Conservation (phyloP, 2,329 filamentous ascomycete genomes). For the Lasiodiplodia sp. region DNA sequence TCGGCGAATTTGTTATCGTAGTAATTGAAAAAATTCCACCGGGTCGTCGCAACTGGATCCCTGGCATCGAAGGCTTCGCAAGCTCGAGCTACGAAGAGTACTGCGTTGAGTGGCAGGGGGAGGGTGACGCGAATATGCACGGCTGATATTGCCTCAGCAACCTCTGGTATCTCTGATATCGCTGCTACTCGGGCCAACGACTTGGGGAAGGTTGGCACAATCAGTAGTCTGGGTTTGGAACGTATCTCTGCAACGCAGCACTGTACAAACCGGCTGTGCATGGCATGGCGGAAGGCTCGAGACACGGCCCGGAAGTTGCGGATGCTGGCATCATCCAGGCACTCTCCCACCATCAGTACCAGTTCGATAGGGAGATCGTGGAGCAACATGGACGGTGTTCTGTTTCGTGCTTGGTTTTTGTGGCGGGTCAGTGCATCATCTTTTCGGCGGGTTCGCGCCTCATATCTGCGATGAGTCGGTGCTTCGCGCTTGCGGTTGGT, state of each 20-base stretch:
- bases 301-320: background rate
- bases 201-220: background rate
- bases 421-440: too few relatives aligned
- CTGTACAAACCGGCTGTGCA: background rate
- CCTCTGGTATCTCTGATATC: background rate
- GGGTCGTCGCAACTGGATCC: too few relatives aligned
- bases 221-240: background rate
- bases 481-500: background rate
- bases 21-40: too few relatives aligned
- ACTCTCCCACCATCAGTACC: background rate
- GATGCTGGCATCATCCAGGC: background rate
- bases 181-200: background rate
- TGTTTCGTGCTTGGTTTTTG: background rate
- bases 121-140: background rate
- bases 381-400: background rate
- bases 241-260: background rate
- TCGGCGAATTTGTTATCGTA: too few relatives aligned
- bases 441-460: too few relatives aligned
- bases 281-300: background rate
- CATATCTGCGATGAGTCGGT: too few relatives aligned
- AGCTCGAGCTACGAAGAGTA: background rate
- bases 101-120: background rate
- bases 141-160: background rate
- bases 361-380: background rate
- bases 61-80: background rate